A percentile compares a stretch with the other conserved stretches of the same genome.
phyloP scores from a whole-genome alignment of 257 asterid species.

The Pogostemon cablin region DNA sequence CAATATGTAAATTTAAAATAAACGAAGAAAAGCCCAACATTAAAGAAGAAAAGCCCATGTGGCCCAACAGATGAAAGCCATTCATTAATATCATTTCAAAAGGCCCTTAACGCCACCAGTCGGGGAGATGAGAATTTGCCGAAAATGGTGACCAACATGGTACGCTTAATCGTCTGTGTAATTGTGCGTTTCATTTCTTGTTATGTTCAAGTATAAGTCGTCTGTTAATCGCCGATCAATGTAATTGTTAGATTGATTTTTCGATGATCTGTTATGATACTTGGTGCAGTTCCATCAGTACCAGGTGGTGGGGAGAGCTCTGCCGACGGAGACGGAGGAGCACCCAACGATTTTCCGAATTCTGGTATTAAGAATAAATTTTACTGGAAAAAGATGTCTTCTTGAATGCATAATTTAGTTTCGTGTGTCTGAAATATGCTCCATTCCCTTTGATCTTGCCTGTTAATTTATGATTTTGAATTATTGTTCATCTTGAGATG shows the following conservation, averaged over 20 bases:
- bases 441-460: neutral
- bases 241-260: slow-evolving; percentile 17
- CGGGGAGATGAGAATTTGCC: neutral
- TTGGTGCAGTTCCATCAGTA: slow-evolving; percentile 62
- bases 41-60: neutral
- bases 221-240: neutral
- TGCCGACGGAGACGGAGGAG: slow-evolving; percentile 67
- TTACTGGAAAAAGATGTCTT: neutral
- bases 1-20: too few species aligned
- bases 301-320: slow-evolving; percentile 76
- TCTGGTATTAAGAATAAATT: slow-evolving; percentile 40
- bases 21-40: neutral
- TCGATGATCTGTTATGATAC: neutral
- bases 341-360: slow-evolving; percentile 67
- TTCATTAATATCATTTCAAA: neutral
- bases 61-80: slow-evolving; percentile 29
- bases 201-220: neutral
- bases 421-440: neutral
- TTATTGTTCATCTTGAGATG: neutral
- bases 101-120: neutral
- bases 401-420: neutral
- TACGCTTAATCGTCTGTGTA: neutral
- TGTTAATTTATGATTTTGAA: too few species aligned
- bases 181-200: neutral
- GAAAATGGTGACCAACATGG: slow-evolving; percentile 36